Conservation (phyloP, 2,329 filamentous ascomycete species). For the Sordariomycetes sp. region DNA sequence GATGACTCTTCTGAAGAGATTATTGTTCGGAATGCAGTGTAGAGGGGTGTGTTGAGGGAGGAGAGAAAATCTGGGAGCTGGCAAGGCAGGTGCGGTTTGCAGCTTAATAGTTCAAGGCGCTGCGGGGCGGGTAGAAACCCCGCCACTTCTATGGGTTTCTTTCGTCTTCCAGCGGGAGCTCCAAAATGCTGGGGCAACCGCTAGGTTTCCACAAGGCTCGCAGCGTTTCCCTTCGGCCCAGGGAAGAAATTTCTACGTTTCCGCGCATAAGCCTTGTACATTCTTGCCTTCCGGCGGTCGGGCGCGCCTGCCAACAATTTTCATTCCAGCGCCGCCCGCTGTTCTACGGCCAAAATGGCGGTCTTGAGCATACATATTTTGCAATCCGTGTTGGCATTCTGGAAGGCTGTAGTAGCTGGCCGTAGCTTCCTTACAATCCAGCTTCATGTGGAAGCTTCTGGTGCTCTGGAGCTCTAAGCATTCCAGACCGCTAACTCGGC, state of each 20-base stretch:
- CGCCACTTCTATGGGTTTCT: conserved; percentile 29
- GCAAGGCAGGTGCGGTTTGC: conserved; percentile 1
- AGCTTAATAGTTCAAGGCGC: conserved; percentile 4
- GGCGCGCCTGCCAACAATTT: background rate
- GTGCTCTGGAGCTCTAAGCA: background rate
- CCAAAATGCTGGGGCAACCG: conserved; percentile 5
- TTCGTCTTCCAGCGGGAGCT: conserved; percentile 23
- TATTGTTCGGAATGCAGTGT: background rate
- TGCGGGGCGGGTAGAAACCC: conserved; percentile 6
- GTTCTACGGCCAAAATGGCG: background rate
- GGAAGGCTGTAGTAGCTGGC: too few relatives aligned
- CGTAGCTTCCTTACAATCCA: too few relatives aligned
- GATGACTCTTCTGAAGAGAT: conserved; percentile 1
- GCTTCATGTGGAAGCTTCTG: background rate
- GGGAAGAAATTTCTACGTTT: background rate
- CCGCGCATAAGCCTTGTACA: background rate
- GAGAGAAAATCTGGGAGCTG: conserved; percentile 1
- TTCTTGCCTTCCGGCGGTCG: background rate
- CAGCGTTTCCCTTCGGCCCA: background rate
- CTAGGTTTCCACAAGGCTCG: background rate
- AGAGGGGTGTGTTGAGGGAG: conserved; percentile 1
- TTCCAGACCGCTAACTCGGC: background rate
- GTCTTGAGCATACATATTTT: background rate
- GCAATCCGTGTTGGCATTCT: too few relatives aligned
- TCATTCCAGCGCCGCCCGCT: background rate